A percentile compares a stretch with the other conserved stretches of the same genome.
Evolutionary conservation across 2,329 filamentous ascomycete species (phyloP).

Genomic region (Aspergillus vadensis): DNA sequence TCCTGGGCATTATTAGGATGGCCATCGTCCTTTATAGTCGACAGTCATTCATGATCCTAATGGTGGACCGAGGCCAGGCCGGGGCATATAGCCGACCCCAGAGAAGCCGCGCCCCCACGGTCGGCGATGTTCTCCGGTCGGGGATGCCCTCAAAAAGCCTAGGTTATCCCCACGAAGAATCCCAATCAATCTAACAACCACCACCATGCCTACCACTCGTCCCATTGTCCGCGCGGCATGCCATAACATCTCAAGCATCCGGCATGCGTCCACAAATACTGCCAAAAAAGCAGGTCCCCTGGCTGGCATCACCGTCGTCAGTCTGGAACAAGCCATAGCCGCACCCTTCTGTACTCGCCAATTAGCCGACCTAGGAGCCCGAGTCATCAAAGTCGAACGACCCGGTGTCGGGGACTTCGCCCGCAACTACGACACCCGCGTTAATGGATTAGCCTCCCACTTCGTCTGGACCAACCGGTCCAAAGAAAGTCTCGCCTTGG

Average conservation of each 20-base stretch:
- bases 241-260: background rate
- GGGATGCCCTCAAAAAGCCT: background rate
- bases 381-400: conserved; percentile 59
- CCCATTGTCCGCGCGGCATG: background rate
- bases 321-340: conserved; percentile 58
- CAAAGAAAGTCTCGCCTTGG: conserved; percentile 56
- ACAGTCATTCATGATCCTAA: background rate
- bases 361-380: conserved; percentile 56
- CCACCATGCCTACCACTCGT: background rate
- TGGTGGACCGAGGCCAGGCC: background rate
- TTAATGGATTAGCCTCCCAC: conserved; percentile 55
- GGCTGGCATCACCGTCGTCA: conserved; percentile 54
- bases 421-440: conserved; percentile 53
- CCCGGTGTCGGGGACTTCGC: conserved; percentile 57
- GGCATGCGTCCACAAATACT: conserved; percentile 8
- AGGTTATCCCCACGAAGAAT: background rate
- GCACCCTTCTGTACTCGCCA: conserved; percentile 59
- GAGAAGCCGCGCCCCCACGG: background rate
- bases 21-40: background rate
- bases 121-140: background rate
- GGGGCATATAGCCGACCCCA: background rate
- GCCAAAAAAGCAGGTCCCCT: conserved; percentile 30
- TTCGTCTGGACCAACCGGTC: conserved; percentile 60
- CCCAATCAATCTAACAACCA: background rate
- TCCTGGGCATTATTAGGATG: background rate